These are phyloP conservation scores for Prunus armeniaca DNA, from an alignment of 306 rosid species.

Conservation along the genomic window DNA sequence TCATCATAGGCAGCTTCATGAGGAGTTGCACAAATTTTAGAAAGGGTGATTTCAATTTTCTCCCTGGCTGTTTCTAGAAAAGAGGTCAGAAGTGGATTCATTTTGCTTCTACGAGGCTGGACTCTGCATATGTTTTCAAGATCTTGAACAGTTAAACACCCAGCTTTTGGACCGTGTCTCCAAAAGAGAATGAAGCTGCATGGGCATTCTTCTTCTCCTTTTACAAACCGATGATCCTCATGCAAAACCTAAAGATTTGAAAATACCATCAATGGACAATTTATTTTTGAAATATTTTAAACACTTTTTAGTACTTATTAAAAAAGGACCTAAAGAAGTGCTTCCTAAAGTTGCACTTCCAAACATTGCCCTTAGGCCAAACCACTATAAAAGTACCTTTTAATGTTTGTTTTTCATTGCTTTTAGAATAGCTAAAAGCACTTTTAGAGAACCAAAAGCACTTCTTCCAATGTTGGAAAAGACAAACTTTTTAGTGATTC, in stretches of 20 bases:
- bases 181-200: conserved; percentile 52
- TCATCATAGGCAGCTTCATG: neutral
- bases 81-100: conserved; percentile 41
- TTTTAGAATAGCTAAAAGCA: no score
- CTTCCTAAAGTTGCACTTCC: neutral
- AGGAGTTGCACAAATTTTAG: conserved; percentile 11
- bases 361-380: neutral
- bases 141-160: conserved; percentile 17
- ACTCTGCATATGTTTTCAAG: conserved; percentile 50
- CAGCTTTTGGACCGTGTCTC: conserved; percentile 63
- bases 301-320: neutral
- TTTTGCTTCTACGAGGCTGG: conserved; percentile 24
- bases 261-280: conserved; percentile 1
- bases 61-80: conserved; percentile 41
- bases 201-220: conserved; percentile 52
- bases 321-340: neutral
- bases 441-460: no score
- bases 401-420: no score
- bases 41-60: conserved; percentile 16
- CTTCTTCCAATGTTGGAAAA: no score
- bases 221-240: conserved; percentile 33
- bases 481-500: no score
- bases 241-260: conserved; percentile 40
- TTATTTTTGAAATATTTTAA: neutral
- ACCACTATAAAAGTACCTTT: neutral